Evolutionary conservation across 129 eudicot species (phyloP).

Genomic region (Daucus carota): DH1_v3.0 NC_030386.2:33071001-33071500

Average conservation of each 20-base stretch:
- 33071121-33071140: background rate
- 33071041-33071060: background rate
- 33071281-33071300: constrained; percentile 64
- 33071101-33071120: background rate
- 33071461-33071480: background rate
- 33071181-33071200: constrained; percentile 81
- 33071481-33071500: background rate
- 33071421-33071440: background rate
- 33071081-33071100: background rate
- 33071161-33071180: constrained; percentile 72
- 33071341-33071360: constrained; percentile 6
- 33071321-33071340: constrained; percentile 57
- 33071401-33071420: background rate
- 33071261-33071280: constrained; percentile 96
- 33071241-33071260: constrained; percentile 72
- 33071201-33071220: constrained; percentile 78
- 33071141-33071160: background rate
- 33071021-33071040: background rate
- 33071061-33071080: background rate
- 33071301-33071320: constrained; percentile 80
- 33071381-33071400: background rate
- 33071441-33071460: background rate
- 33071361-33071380: background rate
- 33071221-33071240: constrained; percentile 69
- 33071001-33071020: background rate